Evolutionary conservation across 1,284 basidiomycete genomes (phyloP).

Genomic region (Trichosporon inkin): DNA sequence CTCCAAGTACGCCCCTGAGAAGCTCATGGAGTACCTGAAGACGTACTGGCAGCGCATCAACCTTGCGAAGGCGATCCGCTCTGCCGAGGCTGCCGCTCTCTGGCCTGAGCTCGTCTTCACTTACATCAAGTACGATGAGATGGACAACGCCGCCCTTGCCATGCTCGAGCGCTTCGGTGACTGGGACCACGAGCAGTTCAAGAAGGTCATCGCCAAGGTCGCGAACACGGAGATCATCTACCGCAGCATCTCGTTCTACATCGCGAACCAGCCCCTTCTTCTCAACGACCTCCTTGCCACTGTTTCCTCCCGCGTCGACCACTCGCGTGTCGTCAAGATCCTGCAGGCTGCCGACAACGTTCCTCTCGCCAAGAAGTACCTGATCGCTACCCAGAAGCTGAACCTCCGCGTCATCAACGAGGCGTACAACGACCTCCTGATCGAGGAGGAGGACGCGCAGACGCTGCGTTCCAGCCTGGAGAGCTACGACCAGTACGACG

Average conservation of each 20-base stretch:
- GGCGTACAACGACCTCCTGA: slow-evolving; percentile 92
- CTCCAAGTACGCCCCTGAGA: slow-evolving; percentile 94
- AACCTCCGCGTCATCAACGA: slow-evolving; percentile 97
- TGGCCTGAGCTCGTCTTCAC: slow-evolving; percentile 99
- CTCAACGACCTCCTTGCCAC: slow-evolving; percentile 91
- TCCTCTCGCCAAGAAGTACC: slow-evolving; percentile 89
- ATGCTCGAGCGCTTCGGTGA: slow-evolving; percentile 77
- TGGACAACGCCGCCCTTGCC: slow-evolving; percentile 55
- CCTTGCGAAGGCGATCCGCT: slow-evolving; percentile 74
- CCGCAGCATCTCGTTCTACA: slow-evolving; percentile 58
- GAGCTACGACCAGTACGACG: slow-evolving; percentile 97
- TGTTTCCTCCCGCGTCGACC: slow-evolving; percentile 88
- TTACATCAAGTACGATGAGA: slow-evolving; percentile 80
- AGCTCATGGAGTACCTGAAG: slow-evolving; percentile 98
- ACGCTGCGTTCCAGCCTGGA: slow-evolving; percentile 94
- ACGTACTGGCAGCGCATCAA: slow-evolving; percentile 97
- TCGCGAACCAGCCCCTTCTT: slow-evolving; percentile 87
- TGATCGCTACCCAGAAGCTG: slow-evolving; percentile 94
- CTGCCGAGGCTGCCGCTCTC: slow-evolving; percentile 90
- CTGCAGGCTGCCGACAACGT: slow-evolving; percentile 81
- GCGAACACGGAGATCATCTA: slow-evolving; percentile 94
- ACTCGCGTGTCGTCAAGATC: slow-evolving; percentile 89
- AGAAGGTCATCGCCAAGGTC: slow-evolving; percentile 82
- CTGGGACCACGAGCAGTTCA: slow-evolving; percentile 98
- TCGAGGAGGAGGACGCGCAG: slow-evolving; percentile 98